Percentiles rank a stretch among this genome's conserved stretches.
phyloP scores from a whole-genome alignment of 371 early-diverging fungal species.

The Apophysomyces trapeziformis region DNA sequence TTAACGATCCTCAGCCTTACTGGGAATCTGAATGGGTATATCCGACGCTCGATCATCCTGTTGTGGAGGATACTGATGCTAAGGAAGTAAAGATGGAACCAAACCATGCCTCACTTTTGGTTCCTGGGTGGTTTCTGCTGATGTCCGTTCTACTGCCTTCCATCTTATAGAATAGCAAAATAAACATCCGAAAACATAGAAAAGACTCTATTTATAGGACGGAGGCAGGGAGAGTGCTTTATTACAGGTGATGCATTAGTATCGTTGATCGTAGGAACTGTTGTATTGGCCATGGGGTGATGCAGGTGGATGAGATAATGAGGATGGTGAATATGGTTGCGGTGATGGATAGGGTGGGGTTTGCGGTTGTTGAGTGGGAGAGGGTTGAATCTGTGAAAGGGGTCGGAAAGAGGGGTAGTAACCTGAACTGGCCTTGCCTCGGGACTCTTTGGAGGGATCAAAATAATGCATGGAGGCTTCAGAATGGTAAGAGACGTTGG shows the following conservation, averaged over 20 bases:
- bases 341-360: not conserved
- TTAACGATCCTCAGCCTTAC: slow-evolving; percentile 57
- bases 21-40: slow-evolving; percentile 46
- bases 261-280: slow-evolving; percentile 5
- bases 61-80: not conserved
- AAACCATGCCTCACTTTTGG: not conserved
- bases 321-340: slow-evolving; percentile 1
- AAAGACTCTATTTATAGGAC: no score
- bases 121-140: not conserved
- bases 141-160: not conserved
- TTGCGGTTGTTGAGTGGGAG: not conserved
- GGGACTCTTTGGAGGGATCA: slow-evolving; percentile 38
- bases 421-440: slow-evolving; percentile 32
- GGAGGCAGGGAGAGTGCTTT: not conserved
- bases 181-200: not conserved
- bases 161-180: not conserved
- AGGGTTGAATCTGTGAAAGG: slow-evolving; percentile 15
- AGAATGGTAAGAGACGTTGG: not conserved
- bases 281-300: slow-evolving; percentile 14
- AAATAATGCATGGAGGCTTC: slow-evolving; percentile 29
- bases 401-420: slow-evolving; percentile 34
- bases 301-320: slow-evolving; percentile 11
- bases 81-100: not conserved
- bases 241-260: not conserved
- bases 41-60: slow-evolving; percentile 30